These are phyloP conservation scores for Exophiala alcalophila DNA, from an alignment of 2,329 filamentous ascomycete genomes.

Conservation along the genomic window DNA sequence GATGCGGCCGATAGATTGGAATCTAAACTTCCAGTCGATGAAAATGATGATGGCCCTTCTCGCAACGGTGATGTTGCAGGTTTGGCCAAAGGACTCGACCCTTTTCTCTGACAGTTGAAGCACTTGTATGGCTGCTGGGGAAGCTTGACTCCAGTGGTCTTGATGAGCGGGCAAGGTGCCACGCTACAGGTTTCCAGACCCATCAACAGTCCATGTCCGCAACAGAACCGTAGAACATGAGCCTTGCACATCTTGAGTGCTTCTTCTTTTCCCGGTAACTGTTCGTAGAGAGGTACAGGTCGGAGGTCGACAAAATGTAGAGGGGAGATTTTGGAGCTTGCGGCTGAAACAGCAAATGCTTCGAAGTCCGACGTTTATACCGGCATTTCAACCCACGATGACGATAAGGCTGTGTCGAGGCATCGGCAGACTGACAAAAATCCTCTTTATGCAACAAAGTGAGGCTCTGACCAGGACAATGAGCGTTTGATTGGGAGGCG, in stretches of 20 bases:
- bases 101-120: conserved; percentile 29
- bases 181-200: conserved; percentile 26
- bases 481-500: too few relatives aligned
- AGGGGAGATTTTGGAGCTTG: conserved; percentile 11
- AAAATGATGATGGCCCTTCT: too few relatives aligned
- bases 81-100: conserved; percentile 14
- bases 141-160: conserved; percentile 27
- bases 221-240: conserved; percentile 30
- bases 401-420: conserved; percentile 1
- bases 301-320: conserved; percentile 1
- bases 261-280: not conserved
- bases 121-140: conserved; percentile 31
- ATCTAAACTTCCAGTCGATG: conserved; percentile 27
- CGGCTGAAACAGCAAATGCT: conserved; percentile 3
- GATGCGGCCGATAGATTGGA: conserved; percentile 16
- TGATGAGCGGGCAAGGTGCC: conserved; percentile 27
- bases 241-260: conserved; percentile 29
- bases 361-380: conserved; percentile 8
- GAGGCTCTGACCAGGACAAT: too few relatives aligned
- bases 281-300: not conserved
- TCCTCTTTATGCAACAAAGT: too few relatives aligned
- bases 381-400: conserved; percentile 12
- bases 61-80: conserved; percentile 16
- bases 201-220: conserved; percentile 30
- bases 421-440: not conserved